Evolutionary conservation across 805 yeast species (phyloP).

Genomic region (Huiozyma naganishii): DNA sequence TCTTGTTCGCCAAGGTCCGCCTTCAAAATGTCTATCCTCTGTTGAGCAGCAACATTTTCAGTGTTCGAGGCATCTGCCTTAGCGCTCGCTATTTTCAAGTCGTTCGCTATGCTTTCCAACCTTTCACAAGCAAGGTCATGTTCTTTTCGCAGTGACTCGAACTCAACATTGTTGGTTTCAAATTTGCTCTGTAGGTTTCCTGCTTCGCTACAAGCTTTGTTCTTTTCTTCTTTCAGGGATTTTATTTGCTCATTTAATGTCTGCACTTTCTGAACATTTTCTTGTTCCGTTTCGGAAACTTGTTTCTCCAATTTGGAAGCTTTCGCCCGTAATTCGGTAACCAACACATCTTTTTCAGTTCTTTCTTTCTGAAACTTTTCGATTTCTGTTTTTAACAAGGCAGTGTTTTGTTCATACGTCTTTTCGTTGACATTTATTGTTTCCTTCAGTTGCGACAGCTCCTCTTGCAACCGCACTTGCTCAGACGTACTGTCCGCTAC

Average conservation of each 20-base stretch:
- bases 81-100: neutral
- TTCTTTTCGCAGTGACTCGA: neutral
- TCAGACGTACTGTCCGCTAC: no score
- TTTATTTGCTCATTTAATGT: constrained; percentile 6
- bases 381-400: neutral
- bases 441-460: no score
- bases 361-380: neutral
- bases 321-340: neutral
- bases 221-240: neutral
- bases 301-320: neutral
- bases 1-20: constrained; percentile 1
- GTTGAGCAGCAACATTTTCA: neutral
- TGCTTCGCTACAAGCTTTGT: neutral
- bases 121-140: neutral
- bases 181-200: neutral
- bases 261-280: neutral
- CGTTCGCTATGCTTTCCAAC: neutral
- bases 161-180: neutral
- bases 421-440: neutral
- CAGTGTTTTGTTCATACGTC: neutral
- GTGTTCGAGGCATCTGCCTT: neutral
- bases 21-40: neutral
- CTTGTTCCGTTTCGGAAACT: neutral
- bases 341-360: neutral
- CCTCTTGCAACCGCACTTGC: no score